Evolutionary conservation across 805 yeast genomes (phyloP).

Genomic region (Cyberlindnera mycetangii): DNA sequence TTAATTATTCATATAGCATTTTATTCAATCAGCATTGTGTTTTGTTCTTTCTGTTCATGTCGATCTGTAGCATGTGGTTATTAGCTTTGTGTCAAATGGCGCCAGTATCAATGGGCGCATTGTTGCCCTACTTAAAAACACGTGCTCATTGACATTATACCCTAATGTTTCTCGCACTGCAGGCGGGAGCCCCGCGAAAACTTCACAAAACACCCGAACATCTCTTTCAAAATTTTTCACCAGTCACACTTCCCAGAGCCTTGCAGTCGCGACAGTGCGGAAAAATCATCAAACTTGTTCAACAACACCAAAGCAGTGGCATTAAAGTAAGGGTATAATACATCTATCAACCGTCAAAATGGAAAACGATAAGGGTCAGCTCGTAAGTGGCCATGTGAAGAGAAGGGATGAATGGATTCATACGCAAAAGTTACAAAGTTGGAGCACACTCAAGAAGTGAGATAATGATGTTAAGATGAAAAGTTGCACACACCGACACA

Average conservation of each 20-base stretch:
- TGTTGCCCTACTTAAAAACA: neutral
- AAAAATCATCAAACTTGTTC: conserved; percentile 17
- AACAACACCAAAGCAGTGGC: conserved; percentile 5
- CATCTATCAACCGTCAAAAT: conserved; percentile 49
- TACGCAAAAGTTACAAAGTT: neutral
- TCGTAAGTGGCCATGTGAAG: conserved; percentile 61
- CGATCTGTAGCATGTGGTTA: neutral
- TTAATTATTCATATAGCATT: neutral
- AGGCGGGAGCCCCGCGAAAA: neutral
- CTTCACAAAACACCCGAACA: conserved; percentile 12
- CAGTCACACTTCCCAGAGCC: conserved; percentile 12
- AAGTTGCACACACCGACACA: neutral
- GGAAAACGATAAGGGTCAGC: conserved; percentile 99
- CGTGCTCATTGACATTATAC: neutral
- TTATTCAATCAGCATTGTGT: neutral
- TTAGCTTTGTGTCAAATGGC: neutral
- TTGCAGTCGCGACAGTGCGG: conserved; percentile 12
- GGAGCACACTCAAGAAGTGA: neutral
- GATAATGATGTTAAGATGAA: neutral
- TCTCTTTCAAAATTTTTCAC: conserved; percentile 17
- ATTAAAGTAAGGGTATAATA: conserved; percentile 2
- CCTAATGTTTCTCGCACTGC: neutral
- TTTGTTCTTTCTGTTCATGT: neutral
- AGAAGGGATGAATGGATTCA: conserved; percentile 1
- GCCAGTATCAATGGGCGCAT: neutral